phyloP scores from a whole-genome alignment of 306 rosid genomes.

The Rubus parviflorus region DNA sequence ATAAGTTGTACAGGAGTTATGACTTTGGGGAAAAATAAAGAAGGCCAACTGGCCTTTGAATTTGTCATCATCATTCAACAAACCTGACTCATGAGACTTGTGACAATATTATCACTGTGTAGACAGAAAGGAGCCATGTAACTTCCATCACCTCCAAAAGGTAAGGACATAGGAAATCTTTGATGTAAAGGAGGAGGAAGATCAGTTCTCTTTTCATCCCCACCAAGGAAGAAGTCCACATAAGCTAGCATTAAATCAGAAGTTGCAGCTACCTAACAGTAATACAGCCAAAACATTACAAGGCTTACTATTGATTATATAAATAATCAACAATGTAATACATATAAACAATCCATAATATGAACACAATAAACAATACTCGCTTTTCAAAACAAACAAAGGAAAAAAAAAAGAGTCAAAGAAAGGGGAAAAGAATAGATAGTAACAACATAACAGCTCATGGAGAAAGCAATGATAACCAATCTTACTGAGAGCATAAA shows the following conservation, averaged over 20 bases:
- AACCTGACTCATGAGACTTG: constrained; percentile 99
- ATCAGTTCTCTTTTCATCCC: constrained; percentile 95
- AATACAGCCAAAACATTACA: constrained; percentile 22
- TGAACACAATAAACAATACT: too few species aligned
- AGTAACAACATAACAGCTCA: neutral
- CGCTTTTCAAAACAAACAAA: neutral
- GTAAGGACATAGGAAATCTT: constrained; percentile 80
- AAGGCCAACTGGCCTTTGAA: constrained; percentile 10
- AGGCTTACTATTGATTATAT: neutral
- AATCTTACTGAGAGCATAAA: neutral
- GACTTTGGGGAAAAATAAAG: neutral
- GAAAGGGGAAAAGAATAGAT: neutral
- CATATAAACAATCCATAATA: neutral
- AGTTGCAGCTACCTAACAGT: constrained; percentile 81
- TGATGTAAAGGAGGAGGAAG: constrained; percentile 82
- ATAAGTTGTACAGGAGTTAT: neutral
- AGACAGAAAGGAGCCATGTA: constrained; percentile 93
- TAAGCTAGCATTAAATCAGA: constrained; percentile 94
- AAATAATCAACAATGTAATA: neutral
- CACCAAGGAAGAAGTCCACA: constrained; percentile 95
- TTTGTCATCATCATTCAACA: constrained; percentile 35
- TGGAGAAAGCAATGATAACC: neutral
- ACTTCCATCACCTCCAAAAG: constrained; percentile 98
- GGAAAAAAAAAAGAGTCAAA: neutral
- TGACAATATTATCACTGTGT: constrained; percentile 83